Base-by-base conservation (phyloP, 768 basidiomycete species). In the Psilocybe cubensis region DNA sequence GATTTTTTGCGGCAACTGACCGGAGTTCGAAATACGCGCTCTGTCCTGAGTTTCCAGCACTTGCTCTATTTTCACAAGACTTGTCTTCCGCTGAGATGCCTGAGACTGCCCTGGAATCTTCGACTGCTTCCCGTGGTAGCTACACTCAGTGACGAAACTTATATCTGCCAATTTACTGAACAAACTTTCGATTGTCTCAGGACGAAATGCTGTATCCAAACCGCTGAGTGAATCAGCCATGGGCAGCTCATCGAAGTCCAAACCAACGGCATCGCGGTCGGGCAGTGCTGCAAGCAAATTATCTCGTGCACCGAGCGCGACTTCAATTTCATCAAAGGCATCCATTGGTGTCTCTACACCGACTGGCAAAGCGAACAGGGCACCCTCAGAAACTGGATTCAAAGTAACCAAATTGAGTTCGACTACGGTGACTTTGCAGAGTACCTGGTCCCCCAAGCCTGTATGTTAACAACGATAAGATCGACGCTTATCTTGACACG, bases 381-480 rank as follows among this genome's bases (percentile, higher is more conserved):
- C 62, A 24, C 54, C 53, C 10, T 64, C 63, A n/a, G 64, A 69
- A 45, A 38, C 52, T 8, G 60, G 58, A 10, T 62, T 65, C 56
- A 69, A 66, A 35, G 66, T 69, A 38, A 69, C 68, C 9, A 69
- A 69, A 49, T 46, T 66, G 46, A 67, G 68, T 52, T 65, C 68
- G 38, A 58, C 63, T 12, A 69, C 68, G 3, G 64, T 69, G 14
- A 65, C 65, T 25, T 54, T 69, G 46, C 62, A 65, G 17, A 63
- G 66, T 20, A 60, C 61, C 27, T 69, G 68, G 68, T 57, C 61
- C 6, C 66, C 64, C 5, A 58, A 61, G 25, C 64, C 54, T n/a
- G 62, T 55, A 57, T 52, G 58, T 57, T 45, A 43, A 14, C 23
- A 8, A 8, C 41, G 21, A 7, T 46, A 27, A 35, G 20, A 25